Evolutionary conservation across 2,329 filamentous ascomycete genomes (phyloP), one percentile per base, ranked within the genome.

Genomic region (Botrytis deweyae): DNA sequence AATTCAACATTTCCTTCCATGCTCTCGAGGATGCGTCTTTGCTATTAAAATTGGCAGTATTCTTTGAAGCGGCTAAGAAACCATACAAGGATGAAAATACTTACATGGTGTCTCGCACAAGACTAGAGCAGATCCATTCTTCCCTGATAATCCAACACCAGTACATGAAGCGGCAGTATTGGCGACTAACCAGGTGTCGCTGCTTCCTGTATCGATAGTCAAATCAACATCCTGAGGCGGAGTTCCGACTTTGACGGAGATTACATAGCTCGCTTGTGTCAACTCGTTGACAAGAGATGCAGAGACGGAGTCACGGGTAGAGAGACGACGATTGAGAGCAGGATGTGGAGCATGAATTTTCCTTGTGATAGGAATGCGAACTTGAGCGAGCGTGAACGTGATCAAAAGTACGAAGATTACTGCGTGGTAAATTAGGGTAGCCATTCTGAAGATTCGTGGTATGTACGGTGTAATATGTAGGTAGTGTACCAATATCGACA

Each of bases 181-280:
- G 82, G 61, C 70, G 20, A 80, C 46, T 6, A 90, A 80, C 88
- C 89, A 91, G 3, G 88, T 86, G 78, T 91, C 89, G 77, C 87
- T 89, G 79, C 87, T 89, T 25, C 89, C 89, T 16, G 89, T 91
- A 79, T 91, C 89, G 75, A 91, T 83, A 61, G 87, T 83, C 77
- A 91, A 83, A 70, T 81, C 84, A 59, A 90, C 80, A 6, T 81
- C 80, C 80, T 91, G 89, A 0, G 84, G 82, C 0, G 89, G 89
- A 0, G 87, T 89, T 73, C 89, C 89, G 65, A 91, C 81, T 36
- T 82, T 81, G 63, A 91, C 84, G 55, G 87, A 83, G 55, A 86
- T 85, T 29, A 77, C 72, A 70, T 80, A 80, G 29, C 85, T 86
- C 65, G 86, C 87, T 63, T 84, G 86, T 0, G 87, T 88, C 76